These are phyloP conservation scores for Didymellaceae sp. DNA, from an alignment of 2,329 filamentous ascomycete genomes.

Conservation along the genomic window DNA sequence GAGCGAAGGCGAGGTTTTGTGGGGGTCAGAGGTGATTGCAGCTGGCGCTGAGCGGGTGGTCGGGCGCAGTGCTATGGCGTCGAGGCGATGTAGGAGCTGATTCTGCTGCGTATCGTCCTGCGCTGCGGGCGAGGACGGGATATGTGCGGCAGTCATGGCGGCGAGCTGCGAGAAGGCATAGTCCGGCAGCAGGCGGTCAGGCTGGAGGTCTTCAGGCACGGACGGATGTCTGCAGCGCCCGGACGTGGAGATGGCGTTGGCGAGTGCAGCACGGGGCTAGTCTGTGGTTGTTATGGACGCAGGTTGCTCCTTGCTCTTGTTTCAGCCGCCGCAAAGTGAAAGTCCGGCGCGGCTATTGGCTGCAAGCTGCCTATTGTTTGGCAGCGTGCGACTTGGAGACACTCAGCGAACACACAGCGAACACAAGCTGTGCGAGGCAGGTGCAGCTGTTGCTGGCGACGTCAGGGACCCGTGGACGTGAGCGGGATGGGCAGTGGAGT, in stretches of 20 bases:
- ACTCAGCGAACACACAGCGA: constrained; percentile 32
- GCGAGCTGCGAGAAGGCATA: constrained; percentile 39
- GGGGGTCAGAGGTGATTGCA: constrained; percentile 12
- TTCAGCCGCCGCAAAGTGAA: constrained; percentile 41
- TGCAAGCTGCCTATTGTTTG: constrained; percentile 29
- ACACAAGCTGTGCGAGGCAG: constrained; percentile 34
- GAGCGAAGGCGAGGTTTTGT: constrained; percentile 11
- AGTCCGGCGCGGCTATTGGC: constrained; percentile 32
- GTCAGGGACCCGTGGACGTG: constrained; percentile 18
- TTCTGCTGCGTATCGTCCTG: constrained; percentile 14
- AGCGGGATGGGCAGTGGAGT: constrained; percentile 1
- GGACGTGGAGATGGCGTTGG: constrained; percentile 29
- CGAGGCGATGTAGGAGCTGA: constrained; percentile 30
- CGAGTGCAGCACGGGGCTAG: constrained; percentile 18
- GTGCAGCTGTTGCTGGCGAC: constrained; percentile 7
- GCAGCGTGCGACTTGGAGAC: constrained; percentile 21
- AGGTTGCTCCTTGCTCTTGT: constrained; percentile 42
- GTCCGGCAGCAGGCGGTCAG: constrained; percentile 21
- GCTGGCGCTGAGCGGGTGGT: constrained; percentile 16
- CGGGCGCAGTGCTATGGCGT: constrained; percentile 28
- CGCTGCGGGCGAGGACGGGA: constrained; percentile 24
- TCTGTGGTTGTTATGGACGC: constrained; percentile 32
- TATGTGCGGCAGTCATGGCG: constrained; percentile 37
- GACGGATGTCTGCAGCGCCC: not conserved
- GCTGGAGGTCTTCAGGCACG: constrained; percentile 18